These are phyloP conservation scores for Pseudevernia furfuracea DNA, from an alignment of 495 filamentous ascomycete genomes.

Conservation along the genomic window DNA sequence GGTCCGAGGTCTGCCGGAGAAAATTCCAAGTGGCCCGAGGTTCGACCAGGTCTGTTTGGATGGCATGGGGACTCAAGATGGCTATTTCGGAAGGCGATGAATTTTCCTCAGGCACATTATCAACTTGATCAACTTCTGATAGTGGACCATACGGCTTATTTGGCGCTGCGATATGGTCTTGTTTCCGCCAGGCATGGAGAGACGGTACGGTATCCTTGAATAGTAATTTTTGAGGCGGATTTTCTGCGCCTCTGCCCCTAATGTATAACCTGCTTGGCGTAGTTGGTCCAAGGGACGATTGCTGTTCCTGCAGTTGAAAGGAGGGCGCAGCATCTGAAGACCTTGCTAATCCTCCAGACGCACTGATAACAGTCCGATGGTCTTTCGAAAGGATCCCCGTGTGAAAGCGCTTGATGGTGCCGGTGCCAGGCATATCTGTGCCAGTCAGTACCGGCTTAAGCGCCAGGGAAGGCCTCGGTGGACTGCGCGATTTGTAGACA, in stretches of 20 bases:
- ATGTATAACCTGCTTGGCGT: neutral
- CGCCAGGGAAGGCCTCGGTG: neutral
- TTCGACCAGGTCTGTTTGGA: slow-evolving; percentile 3
- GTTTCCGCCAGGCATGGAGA: neutral
- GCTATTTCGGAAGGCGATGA: neutral
- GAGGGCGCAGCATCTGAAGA: neutral
- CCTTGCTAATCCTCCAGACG: neutral
- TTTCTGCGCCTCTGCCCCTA: neutral
- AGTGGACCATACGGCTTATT: neutral
- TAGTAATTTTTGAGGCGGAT: neutral
- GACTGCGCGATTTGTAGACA: neutral
- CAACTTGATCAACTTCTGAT: neutral
- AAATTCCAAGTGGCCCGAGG: neutral
- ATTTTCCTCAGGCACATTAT: neutral
- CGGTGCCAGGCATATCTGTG: neutral
- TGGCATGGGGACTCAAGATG: slow-evolving; percentile 15
- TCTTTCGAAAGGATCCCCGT: neutral
- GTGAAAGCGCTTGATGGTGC: neutral
- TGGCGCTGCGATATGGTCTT: neutral
- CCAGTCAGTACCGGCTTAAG: neutral
- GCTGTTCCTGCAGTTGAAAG: neutral
- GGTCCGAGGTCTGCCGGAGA: neutral
- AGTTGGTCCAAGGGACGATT: neutral
- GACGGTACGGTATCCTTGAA: neutral
- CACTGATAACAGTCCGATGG: neutral